Evolutionary conservation across 352 stramenopile genomes (phyloP).

Genomic region (Globisporangium nagaii): DNA sequence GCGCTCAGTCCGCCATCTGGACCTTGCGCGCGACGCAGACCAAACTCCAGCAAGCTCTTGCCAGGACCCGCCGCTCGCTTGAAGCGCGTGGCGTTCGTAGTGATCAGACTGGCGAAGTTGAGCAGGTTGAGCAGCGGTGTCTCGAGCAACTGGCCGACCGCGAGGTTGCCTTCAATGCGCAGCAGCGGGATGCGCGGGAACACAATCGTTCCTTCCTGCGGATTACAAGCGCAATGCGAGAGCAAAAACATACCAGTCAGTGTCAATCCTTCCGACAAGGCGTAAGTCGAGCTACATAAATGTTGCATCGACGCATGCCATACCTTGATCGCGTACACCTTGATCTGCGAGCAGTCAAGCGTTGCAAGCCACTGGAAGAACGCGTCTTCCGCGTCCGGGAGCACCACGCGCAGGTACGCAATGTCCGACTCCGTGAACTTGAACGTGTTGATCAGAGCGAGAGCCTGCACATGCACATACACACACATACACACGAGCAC

Average conservation of each 20-base stretch:
- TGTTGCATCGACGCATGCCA: too few species aligned
- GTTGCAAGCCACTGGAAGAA: slow-evolving; percentile 96
- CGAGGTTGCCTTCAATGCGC: slow-evolving; percentile 91
- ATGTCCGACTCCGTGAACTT: slow-evolving; percentile 93
- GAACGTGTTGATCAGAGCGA: slow-evolving; percentile 93
- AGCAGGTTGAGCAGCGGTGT: slow-evolving; percentile 97
- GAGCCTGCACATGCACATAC: slow-evolving; percentile 16
- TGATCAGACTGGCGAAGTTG: slow-evolving; percentile 97
- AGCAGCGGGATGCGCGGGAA: slow-evolving; percentile 96
- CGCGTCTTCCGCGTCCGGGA: slow-evolving; percentile 85
- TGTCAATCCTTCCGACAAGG: too few species aligned
- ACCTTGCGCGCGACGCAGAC: slow-evolving; percentile 91
- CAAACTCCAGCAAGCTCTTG: slow-evolving; percentile 92
- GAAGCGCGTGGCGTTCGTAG: slow-evolving; percentile 97
- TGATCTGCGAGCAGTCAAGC: slow-evolving; percentile 91
- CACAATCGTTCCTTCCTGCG: slow-evolving; percentile 91
- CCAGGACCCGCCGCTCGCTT: slow-evolving; percentile 87
- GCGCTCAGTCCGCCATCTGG: slow-evolving; percentile 96
- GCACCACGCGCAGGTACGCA: slow-evolving; percentile 87
- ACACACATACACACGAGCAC: background rate
- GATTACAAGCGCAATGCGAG: background rate
- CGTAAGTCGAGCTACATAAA: too few species aligned
- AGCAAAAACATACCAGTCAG: too few species aligned
- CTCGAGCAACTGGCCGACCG: slow-evolving; percentile 96
- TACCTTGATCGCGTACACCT: slow-evolving; percentile 90